Base-by-base conservation (phyloP, 2,329 filamentous ascomycete species). In the Exophiala mesophila region DNA sequence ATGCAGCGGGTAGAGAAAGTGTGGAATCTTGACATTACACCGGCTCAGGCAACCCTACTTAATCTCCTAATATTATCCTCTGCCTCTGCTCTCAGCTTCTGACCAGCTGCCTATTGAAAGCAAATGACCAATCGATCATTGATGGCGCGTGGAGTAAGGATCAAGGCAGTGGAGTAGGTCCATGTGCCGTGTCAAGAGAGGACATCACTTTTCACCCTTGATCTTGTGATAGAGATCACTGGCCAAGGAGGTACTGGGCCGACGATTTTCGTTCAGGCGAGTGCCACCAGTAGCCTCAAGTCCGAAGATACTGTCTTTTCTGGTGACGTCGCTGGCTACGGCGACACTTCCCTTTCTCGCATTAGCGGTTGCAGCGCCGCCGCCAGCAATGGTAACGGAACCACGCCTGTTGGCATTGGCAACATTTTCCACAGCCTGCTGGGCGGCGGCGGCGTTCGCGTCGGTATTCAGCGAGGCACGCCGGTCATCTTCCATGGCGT, bases 261-360 rank as follows among this genome's bases (percentile, higher is more conserved):
- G 31, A 12, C 53, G 41, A 10, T 44, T 38, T 33, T 52, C 51
- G 21, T 44, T 42, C 51, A 55, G 46, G 29, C 41, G 41, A 17
- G 20, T 38, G 8, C 53, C 53, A 10, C 41, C 53, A 3, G 51
- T 54, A 19, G 51, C 41, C 36, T 55, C 53, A 18, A 55, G 45
- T 4, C 53, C 53, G 29, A 55, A 48, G 10, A 55, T 41, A 24
- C 53, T 55, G 24, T 55, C 53, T 36, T 52, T 54, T 17, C 53
- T 32, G 23, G 50, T 51, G 15, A 45, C 45, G 31, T 55, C 51
- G 44, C 49, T 53, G 24, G 49, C 51, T 13, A 55, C 53, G n/a
- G 52, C 49, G 18, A 55, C 53, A 21, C 51, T 54, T 23, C 53
- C 53, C 41, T 54, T 55, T 7, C 53, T 21, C 4, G 39, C 13